Percentiles rank a stretch among this genome's conserved stretches.
Conservation (phyloP, 306 rosid genomes). For the Canavalia ensiformis region DNA sequence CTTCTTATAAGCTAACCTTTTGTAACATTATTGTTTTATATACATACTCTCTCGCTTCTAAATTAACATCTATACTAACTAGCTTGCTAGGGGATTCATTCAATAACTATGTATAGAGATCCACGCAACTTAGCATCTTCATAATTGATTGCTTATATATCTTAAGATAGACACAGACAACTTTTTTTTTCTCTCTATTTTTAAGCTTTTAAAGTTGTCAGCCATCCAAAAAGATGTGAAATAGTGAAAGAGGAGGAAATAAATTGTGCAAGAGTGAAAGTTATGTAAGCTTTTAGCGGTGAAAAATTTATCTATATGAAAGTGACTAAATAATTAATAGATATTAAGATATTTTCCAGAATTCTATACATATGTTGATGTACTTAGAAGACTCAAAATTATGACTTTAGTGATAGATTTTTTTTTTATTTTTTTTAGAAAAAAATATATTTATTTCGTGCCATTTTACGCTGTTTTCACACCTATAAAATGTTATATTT, state of each 20-base stretch:
- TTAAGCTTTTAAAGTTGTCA: conserved; percentile 24
- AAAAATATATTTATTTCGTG: not conserved
- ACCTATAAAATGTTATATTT: not conserved
- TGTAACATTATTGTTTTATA: not conserved
- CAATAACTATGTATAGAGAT: not conserved
- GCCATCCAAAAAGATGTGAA: conserved; percentile 2
- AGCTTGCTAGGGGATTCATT: not conserved
- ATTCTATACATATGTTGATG: not conserved
- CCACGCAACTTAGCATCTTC: not conserved
- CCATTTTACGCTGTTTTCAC: too few relatives aligned
- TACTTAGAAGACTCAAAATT: not conserved
- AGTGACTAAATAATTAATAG: not conserved
- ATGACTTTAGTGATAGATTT: too few relatives aligned
- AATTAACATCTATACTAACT: not conserved
- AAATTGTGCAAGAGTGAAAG: not conserved
- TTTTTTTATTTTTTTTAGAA: not conserved
- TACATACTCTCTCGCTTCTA: not conserved
- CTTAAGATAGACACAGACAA: not conserved
- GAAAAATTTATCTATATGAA: not conserved
- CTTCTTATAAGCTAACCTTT: not conserved
- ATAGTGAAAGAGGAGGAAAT: conserved; percentile 7
- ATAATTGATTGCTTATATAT: conserved; percentile 5
- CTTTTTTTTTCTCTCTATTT: not conserved
- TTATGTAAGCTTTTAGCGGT: conserved; percentile 4
- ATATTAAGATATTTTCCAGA: not conserved